Evolutionary conservation across 805 yeast genomes (phyloP), one percentile per base, ranked within the genome.

Genomic region (Jamesozyma spencerorum): DNA sequence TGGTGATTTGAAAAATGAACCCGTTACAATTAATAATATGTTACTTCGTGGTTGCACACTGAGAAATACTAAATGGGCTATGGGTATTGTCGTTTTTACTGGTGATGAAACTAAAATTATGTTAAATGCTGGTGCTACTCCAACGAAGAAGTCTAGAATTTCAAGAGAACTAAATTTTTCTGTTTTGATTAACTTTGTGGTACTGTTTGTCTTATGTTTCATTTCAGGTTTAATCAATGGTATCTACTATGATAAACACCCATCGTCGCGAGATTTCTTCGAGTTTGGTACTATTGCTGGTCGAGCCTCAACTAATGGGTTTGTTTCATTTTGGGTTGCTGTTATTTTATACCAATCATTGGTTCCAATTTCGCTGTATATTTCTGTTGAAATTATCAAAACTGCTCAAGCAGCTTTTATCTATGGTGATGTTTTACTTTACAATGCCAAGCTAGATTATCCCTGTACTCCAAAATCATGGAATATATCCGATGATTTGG

Each of bases 401-500:
- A 80, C 92, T 0, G 80, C 83, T 0, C 94, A 84, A 55, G 90
- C 90, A 0, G 81, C 70, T 47, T 84, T 84, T 66, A 84, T 84
- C 41, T 81, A 77, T 52, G 79, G 85, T 3, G 94, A 84, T 61
- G 75, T 77, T 32, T 63, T 72, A 39, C 76, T 84, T 77, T 84
- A 83, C 57, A 78, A 81, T 52, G 75, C 71, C 32, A 69, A 60
- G 40, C 62, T 84, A 44, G 90, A 84, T 58, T 83, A 77, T 51
- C 90, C 92, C 2, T 84, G 94, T 58, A 77, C 82, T 10, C 92
- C 94, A 13, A 82, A 83, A 54, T 72, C 88, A 0, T 84, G 94
- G 94, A 80, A 76, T 54, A 83, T 84, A 34, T 80, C 88, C 2
- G 94, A 84, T 66, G 94, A 84, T 61, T 65, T 84, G 51, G 94